A percentile compares a stretch with the other conserved stretches of the same genome.
phyloP scores from a whole-genome alignment of 2,329 filamentous ascomycete genomes.

The Paramyrothecium roridum region DNA sequence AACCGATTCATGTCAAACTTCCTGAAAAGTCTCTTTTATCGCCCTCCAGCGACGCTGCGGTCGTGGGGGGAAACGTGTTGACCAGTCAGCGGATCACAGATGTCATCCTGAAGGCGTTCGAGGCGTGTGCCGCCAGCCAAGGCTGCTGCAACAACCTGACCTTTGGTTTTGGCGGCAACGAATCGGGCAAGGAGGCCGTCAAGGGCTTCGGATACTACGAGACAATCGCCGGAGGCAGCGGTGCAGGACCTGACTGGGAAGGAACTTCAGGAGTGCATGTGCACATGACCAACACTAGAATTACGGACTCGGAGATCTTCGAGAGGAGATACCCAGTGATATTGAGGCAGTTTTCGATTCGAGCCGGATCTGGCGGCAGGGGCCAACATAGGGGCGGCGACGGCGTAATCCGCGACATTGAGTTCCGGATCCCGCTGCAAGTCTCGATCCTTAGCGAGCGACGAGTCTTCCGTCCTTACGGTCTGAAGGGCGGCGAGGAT shows the following conservation, averaged over 20 bases:
- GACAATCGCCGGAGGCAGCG: constrained; percentile 62
- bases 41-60: constrained; percentile 72
- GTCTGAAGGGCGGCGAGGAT: constrained; percentile 78
- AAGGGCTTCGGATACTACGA: constrained; percentile 53
- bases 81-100: constrained; percentile 42
- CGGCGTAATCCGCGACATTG: constrained; percentile 73
- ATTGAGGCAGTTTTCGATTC: constrained; percentile 65
- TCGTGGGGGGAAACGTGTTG: constrained; percentile 76
- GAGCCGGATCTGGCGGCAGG: constrained; percentile 58
- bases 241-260: constrained; percentile 58
- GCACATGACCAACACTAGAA: constrained; percentile 75
- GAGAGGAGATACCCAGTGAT: constrained; percentile 65
- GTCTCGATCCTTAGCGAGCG: constrained; percentile 76
- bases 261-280: constrained; percentile 41
- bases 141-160: constrained; percentile 83
- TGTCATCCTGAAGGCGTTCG: constrained; percentile 64
- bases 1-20: constrained; percentile 71
- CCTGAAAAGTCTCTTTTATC: constrained; percentile 71
- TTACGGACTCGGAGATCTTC: constrained; percentile 52
- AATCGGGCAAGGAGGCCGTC: constrained; percentile 30
- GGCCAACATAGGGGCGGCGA: constrained; percentile 70
- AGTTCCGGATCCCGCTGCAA: constrained; percentile 74
- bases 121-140: constrained; percentile 74
- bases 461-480: constrained; percentile 67
- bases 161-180: constrained; percentile 64